Conservation (phyloP, 1,139 yeast species). For the Pichia sp. region DNA sequence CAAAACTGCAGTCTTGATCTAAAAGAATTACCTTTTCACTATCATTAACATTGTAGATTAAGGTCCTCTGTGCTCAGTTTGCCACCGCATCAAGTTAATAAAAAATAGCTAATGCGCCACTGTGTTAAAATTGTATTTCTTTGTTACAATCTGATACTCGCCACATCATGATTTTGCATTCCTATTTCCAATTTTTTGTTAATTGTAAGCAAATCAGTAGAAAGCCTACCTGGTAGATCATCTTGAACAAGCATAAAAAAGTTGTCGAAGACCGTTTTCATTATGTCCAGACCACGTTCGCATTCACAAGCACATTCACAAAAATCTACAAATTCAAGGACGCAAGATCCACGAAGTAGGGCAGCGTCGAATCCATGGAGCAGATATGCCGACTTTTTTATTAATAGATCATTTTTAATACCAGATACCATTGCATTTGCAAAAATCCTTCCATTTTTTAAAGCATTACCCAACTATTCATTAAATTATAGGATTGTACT, state of each 20-base stretch:
- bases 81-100: not conserved
- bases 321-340: not conserved
- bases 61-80: not conserved
- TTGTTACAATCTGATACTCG: not conserved
- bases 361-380: slow-evolving; percentile 9
- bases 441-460: slow-evolving; percentile 10
- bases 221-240: too few species aligned
- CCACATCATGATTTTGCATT: not conserved
- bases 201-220: too few species aligned
- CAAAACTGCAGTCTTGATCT: too few species aligned
- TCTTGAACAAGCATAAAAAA: too few species aligned
- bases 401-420: slow-evolving; percentile 13
- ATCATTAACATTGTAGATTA: too few species aligned
- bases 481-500: slow-evolving; percentile 27
- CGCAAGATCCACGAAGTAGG: not conserved
- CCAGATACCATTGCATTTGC: slow-evolving; percentile 14
- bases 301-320: not conserved
- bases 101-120: not conserved
- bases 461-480: slow-evolving; percentile 1
- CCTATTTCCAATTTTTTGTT: too few species aligned
- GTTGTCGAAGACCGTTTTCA: not conserved
- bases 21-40: too few species aligned
- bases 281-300: not conserved
- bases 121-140: too few species aligned
- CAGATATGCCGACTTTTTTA: slow-evolving; percentile 11